Conservation (phyloP, 2,329 filamentous ascomycete genomes). For the Ophiostoma ips region DNA sequence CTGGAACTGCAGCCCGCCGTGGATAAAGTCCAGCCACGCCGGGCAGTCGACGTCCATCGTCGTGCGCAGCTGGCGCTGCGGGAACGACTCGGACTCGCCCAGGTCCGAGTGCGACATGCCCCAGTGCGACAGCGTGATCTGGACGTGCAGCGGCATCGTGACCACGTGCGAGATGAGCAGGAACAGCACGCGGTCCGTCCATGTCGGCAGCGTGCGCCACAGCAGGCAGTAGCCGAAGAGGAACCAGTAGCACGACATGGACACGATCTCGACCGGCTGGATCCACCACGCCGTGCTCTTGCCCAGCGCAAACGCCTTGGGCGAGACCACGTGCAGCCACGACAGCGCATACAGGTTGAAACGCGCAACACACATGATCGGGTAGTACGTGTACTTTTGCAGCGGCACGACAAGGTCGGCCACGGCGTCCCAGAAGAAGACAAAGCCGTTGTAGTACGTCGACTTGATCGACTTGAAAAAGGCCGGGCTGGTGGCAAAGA, state of each 20-base stretch:
- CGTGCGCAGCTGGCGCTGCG: constrained; percentile 55
- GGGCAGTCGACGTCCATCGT: constrained; percentile 66
- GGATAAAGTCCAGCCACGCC: constrained; percentile 56
- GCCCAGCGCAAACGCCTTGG: constrained; percentile 40
- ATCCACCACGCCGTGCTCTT: constrained; percentile 49
- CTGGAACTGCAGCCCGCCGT: constrained; percentile 61
- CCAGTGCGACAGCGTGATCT: constrained; percentile 61
- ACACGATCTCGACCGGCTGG: constrained; percentile 49
- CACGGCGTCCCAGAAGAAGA: constrained; percentile 47
- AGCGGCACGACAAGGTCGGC: constrained; percentile 45
- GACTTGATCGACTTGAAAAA: constrained; percentile 52
- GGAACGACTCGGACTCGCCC: constrained; percentile 50
- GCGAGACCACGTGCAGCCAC: constrained; percentile 48
- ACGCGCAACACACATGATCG: constrained; percentile 50
- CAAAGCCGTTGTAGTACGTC: constrained; percentile 47
- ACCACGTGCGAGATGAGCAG: constrained; percentile 50
- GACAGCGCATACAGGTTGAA: constrained; percentile 61
- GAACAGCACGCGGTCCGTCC: constrained; percentile 43
- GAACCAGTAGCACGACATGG: constrained; percentile 52
- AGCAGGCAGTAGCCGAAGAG: constrained; percentile 54
- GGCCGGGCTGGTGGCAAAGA: constrained; percentile 52
- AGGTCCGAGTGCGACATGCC: constrained; percentile 56
- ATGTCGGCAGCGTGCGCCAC: constrained; percentile 44
- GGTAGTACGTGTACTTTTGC: constrained; percentile 57
- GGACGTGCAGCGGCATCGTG: constrained; percentile 55